Evolutionary conservation across 371 early-diverging fungal genomes (phyloP), one percentile per base, ranked within the genome.

Genomic region (Zopfochytrium polystomum): DNA sequence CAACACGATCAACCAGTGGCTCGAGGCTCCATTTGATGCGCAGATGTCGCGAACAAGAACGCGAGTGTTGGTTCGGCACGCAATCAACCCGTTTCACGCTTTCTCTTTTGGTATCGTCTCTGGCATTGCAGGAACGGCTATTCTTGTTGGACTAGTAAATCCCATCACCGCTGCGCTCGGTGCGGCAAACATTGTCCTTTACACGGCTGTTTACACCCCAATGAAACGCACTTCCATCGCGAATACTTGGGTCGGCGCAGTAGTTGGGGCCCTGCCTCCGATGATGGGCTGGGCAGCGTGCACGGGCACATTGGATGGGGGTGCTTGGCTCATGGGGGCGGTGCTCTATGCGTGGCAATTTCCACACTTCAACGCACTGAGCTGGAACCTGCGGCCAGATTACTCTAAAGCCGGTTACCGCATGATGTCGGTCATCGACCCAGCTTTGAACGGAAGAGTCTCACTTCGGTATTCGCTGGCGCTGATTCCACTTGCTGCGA

Each of bases 211-310:
- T 1, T 98, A 98, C 71, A 98, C 98, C 30, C 91, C 93, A 6
- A 78, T 94, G 86, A 98, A 98, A 73, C 87, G 98, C 27, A 70
- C 84, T n/a, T 86, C 90, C 0, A 92, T 96, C 60, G 85, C 79
- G 20, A 98, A 97, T 67, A 97, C 97, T 1, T 95, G 95, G 95
- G 90, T 86, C 23, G 98, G 98, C 11, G 82, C 96, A 11, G 73
- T 97, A 0, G 98, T 98, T 25, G 97, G 98, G 6, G 98, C 90
- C 0, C 89, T 98, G 38, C 98, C 98, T 34, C 98, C 98, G 1
- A 86, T 98, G 85, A 95, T 97, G 90, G 98, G 98, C 0, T 98
- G 91, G 88, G 83, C 88, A 3, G 96, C 97, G 11, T 87, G 85
- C 45, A 90, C 93, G 0, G 86, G 87, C 31, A 55, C 75, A 1